These are phyloP conservation scores for Pseudoperonospora humuli DNA, from an alignment of 352 stramenopile species.

Conservation along the genomic window DNA sequence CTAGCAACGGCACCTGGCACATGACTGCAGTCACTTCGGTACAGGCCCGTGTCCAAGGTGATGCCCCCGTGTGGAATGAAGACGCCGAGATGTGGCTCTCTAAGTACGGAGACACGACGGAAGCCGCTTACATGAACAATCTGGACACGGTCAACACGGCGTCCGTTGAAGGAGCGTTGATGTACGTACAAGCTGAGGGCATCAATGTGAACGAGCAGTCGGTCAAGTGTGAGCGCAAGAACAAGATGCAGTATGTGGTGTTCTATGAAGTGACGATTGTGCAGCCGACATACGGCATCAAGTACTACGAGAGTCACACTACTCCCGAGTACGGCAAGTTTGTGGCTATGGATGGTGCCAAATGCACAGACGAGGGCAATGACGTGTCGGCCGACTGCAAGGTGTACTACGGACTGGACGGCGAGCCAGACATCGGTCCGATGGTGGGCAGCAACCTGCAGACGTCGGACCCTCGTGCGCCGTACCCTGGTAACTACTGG, in stretches of 20 bases:
- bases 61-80: conserved; percentile 32
- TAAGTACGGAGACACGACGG: conserved; percentile 32
- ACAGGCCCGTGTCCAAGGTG: conserved; percentile 48
- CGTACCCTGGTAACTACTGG: conserved; percentile 76
- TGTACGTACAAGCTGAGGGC: conserved; percentile 57
- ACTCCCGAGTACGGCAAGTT: conserved; percentile 48
- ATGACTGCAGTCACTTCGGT: conserved; percentile 41
- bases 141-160: conserved; percentile 53
- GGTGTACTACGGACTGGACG: conserved; percentile 42
- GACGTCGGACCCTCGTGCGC: conserved; percentile 42
- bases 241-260: conserved; percentile 48
- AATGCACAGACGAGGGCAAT: conserved; percentile 36
- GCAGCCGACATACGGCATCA: conserved; percentile 40
- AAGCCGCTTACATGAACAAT: conserved; percentile 32
- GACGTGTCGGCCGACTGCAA: conserved; percentile 42
- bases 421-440: conserved; percentile 38
- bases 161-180: conserved; percentile 51
- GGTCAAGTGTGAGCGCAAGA: conserved; percentile 49
- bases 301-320: conserved; percentile 38
- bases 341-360: conserved; percentile 52
- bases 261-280: conserved; percentile 66
- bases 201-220: conserved; percentile 45
- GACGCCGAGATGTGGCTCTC: conserved; percentile 28
- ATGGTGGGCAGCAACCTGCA: conserved; percentile 41
- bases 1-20: conserved; percentile 20